A percentile compares a stretch with the other conserved stretches of the same genome.
phyloP scores from a whole-genome alignment of 345 rosid genomes.

The Citrus reticulata region DNA sequence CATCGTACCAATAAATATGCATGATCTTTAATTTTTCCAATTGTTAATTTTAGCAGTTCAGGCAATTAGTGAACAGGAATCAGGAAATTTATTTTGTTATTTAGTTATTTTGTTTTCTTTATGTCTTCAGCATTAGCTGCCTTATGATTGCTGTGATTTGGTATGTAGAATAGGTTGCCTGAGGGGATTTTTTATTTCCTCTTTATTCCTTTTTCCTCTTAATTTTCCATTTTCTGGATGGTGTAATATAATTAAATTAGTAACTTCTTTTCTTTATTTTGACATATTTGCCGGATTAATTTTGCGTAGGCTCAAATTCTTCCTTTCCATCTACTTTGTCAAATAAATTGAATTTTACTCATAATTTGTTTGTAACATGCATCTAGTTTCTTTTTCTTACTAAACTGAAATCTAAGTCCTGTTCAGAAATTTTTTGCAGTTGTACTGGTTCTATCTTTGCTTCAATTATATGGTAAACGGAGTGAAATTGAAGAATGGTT shows the following conservation, averaged over 20 bases:
- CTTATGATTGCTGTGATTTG: background rate
- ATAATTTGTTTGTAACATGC: background rate
- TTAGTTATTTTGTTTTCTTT: no score
- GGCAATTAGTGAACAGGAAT: background rate
- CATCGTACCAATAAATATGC: background rate
- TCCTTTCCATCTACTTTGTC: background rate
- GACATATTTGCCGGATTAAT: background rate
- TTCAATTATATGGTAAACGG: background rate
- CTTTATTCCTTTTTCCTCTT: background rate
- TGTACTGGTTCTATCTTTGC: background rate
- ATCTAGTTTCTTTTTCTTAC: background rate
- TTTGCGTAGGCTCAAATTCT: background rate
- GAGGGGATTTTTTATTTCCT: background rate
- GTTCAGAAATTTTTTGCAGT: background rate
- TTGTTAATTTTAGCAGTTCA: background rate
- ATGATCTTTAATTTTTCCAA: background rate
- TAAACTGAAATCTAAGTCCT: background rate
- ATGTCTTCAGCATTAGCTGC: background rate
- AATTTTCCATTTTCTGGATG: background rate
- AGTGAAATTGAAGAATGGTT: slow-evolving; percentile 7
- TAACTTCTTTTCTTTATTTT: background rate
- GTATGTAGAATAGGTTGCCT: background rate
- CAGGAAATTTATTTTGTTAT: background rate
- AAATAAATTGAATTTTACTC: background rate
- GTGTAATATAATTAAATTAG: background rate